Percentiles rank a stretch among this genome's conserved stretches.
These are phyloP conservation scores for Aspergillus caelatus DNA, from an alignment of 2,329 filamentous ascomycete species.

Conservation along the genomic window DNA sequence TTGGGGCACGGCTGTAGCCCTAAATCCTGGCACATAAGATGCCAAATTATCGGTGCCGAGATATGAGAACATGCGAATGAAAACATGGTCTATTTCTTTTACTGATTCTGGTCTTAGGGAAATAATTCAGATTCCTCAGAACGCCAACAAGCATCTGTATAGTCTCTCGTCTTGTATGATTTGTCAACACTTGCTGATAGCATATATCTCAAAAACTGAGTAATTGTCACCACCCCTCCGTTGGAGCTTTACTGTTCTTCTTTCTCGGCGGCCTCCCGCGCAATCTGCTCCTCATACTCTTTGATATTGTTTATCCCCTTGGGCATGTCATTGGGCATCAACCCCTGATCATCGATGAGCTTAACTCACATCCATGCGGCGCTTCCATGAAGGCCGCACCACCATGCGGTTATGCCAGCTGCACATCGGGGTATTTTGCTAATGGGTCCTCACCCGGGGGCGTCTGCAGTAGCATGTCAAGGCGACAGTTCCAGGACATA, in stretches of 20 bases:
- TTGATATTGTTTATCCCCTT: not conserved
- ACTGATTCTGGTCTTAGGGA: too few species aligned
- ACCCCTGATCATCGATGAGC: not conserved
- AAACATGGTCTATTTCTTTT: not conserved
- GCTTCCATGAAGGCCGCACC: not conserved
- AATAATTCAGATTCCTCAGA: too few species aligned
- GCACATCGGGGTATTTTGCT: not conserved
- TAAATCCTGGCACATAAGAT: not conserved
- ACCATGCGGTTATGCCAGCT: not conserved
- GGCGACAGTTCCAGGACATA: not conserved
- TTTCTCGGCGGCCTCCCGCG: not conserved
- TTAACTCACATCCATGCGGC: not conserved
- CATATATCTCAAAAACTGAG: too few species aligned
- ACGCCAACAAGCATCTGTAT: too few species aligned
- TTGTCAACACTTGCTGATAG: too few species aligned
- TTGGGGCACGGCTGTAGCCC: not conserved
- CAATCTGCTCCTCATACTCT: not conserved
- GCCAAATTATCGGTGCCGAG: not conserved
- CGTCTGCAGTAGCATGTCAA: not conserved
- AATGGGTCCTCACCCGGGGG: not conserved
- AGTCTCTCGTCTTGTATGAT: too few species aligned
- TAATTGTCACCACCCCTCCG: too few species aligned
- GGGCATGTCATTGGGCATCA: not conserved
- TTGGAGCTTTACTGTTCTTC: not conserved
- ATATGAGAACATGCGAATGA: too few species aligned